Evolutionary conservation across 108 stramenopile genomes (phyloP).

Genomic region (Fistulifera solaris): DNA sequence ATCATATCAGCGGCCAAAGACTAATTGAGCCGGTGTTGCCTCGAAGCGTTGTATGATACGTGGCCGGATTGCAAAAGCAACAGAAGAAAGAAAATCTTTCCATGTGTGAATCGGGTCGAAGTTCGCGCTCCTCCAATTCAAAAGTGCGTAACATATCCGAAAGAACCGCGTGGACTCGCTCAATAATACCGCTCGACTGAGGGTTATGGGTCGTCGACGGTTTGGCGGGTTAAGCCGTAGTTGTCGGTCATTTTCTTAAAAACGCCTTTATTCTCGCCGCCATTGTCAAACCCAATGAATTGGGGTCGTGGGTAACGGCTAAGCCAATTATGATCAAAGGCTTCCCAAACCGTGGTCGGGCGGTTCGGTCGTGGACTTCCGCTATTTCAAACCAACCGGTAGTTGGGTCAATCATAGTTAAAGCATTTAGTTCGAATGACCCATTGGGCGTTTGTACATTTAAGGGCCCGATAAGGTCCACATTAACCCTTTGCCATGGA

Average conservation of each 20-base stretch:
- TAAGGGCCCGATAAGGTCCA: conserved; percentile 26
- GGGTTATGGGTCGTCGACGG: conserved; percentile 33
- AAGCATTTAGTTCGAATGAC: conserved; percentile 19
- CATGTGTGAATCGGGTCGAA: conserved; percentile 1
- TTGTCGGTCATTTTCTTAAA: conserved; percentile 5
- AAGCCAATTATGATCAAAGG: conserved; percentile 23
- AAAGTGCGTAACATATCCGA: conserved; percentile 18
- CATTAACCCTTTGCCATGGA: conserved; percentile 25
- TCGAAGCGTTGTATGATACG: conserved; percentile 18
- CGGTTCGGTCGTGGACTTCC: conserved; percentile 21
- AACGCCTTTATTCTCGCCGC: conserved; percentile 28
- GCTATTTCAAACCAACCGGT: conserved; percentile 36
- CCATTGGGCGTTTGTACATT: background rate
- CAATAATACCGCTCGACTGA: conserved; percentile 24
- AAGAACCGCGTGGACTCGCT: conserved; percentile 28
- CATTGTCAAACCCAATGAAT: conserved; percentile 22
- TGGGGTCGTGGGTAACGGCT: conserved; percentile 27
- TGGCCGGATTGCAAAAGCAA: conserved; percentile 21
- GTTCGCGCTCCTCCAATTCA: conserved; percentile 1
- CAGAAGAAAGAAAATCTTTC: conserved; percentile 10
- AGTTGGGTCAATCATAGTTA: conserved; percentile 38
- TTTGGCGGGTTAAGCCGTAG: conserved; percentile 20
- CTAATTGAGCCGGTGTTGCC: conserved; percentile 25
- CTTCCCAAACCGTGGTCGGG: conserved; percentile 3
- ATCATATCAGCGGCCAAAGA: conserved; percentile 35